Evolutionary conservation across 2,329 filamentous ascomycete species (phyloP), one percentile per base, ranked within the genome.

Genomic region (Xylariales sp.): DNA sequence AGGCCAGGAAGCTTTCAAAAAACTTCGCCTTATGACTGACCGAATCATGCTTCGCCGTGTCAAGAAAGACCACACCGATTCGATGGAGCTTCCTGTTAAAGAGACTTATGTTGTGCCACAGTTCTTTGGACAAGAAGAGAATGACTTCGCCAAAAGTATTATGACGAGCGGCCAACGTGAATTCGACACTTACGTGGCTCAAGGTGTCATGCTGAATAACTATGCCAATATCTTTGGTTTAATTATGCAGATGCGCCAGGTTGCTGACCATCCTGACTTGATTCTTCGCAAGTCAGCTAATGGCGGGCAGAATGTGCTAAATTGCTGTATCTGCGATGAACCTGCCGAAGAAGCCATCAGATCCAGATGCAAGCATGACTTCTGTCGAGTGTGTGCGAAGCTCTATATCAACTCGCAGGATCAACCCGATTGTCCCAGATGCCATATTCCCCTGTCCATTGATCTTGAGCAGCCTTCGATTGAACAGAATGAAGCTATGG

Each of bases 191-290:
- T 98, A 97, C 49, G 93, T 97, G 25, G 85, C 88, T 14, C 87
- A 89, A 46, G 90, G 89, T 67, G 91, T 97, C 15, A 80, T 98
- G 62, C 76, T 98, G 44, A 89, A 97, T 70, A 95, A 96, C 58
- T 97, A 97, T 51, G 93, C 93, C 67, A 98, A 98, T 60, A 97
- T 98, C 48, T 98, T 98, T 54, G 91, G 90, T 56, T 75, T 98
- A 39, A 96, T 98, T 56, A 97, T 97, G 88, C 90, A 95, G 62
- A 97, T 98, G 91, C 85, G 93, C 39, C 93, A 98, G 66, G 88
- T 96, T 18, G 89, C 93, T 6, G 93, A 98, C 49, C 93, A 98
- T 57, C 93, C 93, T 0, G 93, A 98, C 63, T 65, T 98, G 24
- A 85, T 98, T 33, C 65, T 97, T 44, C 94, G 91, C 67, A 96